Evolutionary conservation across 495 filamentous ascomycete genomes (phyloP).

Genomic region (Collariella sp.): DNA sequence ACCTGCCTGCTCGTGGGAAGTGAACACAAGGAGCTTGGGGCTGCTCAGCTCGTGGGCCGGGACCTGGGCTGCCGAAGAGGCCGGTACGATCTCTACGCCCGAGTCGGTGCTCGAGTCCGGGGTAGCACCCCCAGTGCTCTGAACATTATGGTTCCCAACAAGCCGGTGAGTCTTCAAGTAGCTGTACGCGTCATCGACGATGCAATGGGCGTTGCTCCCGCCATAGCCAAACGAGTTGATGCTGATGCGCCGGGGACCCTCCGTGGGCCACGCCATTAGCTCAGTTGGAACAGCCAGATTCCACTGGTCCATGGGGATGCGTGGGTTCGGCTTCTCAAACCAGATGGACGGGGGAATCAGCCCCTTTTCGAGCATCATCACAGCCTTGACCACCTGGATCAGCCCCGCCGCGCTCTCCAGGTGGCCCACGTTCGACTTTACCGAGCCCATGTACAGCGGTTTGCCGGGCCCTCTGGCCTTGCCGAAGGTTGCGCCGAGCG

Average conservation of each 20-base stretch:
- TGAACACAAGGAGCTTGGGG: background rate
- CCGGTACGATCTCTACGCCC: background rate
- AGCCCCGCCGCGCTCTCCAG: conserved; percentile 45
- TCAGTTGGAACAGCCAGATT: conserved; percentile 25
- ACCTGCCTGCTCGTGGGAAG: background rate
- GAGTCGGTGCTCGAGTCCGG: background rate
- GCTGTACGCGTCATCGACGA: conserved; percentile 29
- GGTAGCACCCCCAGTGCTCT: background rate
- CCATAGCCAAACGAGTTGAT: conserved; percentile 40
- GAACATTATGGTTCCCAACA: background rate
- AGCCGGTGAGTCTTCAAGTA: conserved; percentile 10
- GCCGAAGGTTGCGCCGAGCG: conserved; percentile 18
- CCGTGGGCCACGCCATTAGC: conserved; percentile 2
- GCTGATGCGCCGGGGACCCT: conserved; percentile 5
- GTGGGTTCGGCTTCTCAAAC: conserved; percentile 36
- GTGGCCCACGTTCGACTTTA: conserved; percentile 53
- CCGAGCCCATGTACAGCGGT: background rate
- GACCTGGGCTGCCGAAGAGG: background rate
- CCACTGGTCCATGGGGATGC: conserved; percentile 34
- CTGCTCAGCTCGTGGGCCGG: background rate
- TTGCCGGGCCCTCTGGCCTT: background rate
- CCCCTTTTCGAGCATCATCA: conserved; percentile 44
- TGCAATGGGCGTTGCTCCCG: conserved; percentile 35
- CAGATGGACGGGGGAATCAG: conserved; percentile 32
- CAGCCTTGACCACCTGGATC: conserved; percentile 46